These are phyloP conservation scores for Corchorus capsularis DNA, from an alignment of 345 rosid species.

Conservation along the genomic window DNA sequence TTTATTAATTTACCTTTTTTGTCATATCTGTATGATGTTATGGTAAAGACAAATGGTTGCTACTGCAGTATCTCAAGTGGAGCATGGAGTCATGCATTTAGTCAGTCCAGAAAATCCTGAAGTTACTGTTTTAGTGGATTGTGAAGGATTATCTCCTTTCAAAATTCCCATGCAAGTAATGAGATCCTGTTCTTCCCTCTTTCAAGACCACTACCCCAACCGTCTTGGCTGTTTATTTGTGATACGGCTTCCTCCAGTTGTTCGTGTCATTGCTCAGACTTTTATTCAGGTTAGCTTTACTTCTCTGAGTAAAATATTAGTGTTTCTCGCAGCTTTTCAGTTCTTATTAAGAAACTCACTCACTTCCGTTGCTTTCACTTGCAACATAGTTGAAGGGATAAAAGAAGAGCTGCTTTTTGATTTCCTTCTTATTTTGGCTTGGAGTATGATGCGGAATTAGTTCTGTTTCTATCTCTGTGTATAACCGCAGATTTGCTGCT, in stretches of 20 bases:
- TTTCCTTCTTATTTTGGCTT: not conserved
- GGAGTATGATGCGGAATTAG: not conserved
- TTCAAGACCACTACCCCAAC: conserved; percentile 91
- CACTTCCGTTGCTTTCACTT: no score
- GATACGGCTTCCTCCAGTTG: conserved; percentile 84
- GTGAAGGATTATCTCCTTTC: conserved; percentile 83
- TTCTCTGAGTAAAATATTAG: not conserved
- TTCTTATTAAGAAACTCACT: not conserved
- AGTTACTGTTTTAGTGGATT: conserved; percentile 83
- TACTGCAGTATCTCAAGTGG: conserved; percentile 90
- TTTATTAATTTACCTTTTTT: conserved; percentile 8
- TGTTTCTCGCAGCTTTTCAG: not conserved
- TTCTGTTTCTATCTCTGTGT: not conserved
- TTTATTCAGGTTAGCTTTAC: conserved; percentile 67
- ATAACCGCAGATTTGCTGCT: conserved; percentile 4
- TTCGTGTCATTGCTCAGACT: conserved; percentile 84
- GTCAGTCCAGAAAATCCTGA: conserved; percentile 56
- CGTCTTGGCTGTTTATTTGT: conserved; percentile 82
- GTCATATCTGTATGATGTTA: not conserved
- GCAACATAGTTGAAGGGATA: no score
- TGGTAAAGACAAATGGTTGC: conserved; percentile 15
- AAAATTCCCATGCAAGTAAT: conserved; percentile 90
- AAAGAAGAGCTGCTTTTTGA: no score
- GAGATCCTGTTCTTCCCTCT: conserved; percentile 80
- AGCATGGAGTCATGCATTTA: conserved; percentile 70